These are phyloP conservation scores for Jackrogersella minutella DNA, from an alignment of 495 filamentous ascomycete genomes.

Conservation along the genomic window DNA sequence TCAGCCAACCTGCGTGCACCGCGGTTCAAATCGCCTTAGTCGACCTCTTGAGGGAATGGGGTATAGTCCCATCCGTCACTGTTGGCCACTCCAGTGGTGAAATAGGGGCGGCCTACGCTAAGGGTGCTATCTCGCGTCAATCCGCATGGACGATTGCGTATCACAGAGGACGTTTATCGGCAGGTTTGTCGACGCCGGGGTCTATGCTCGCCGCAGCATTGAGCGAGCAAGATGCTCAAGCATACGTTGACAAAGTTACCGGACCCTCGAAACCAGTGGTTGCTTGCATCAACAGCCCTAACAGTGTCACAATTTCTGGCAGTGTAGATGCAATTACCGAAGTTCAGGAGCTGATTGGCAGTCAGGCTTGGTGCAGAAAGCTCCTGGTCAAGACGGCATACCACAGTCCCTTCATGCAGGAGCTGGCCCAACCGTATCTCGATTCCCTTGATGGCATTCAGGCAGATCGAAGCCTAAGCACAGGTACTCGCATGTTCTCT, in stretches of 20 bases:
- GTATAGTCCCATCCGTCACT: slow-evolving; percentile 54
- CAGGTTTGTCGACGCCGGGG: slow-evolving; percentile 38
- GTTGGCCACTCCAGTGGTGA: slow-evolving; percentile 70
- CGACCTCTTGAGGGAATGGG: slow-evolving; percentile 58
- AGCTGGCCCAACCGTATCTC: slow-evolving; percentile 49
- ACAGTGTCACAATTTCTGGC: slow-evolving; percentile 57
- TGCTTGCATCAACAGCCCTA: slow-evolving; percentile 60
- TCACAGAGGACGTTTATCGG: slow-evolving; percentile 46
- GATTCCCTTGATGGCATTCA: slow-evolving; percentile 33
- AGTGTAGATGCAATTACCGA: slow-evolving; percentile 47
- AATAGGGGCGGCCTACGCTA: slow-evolving; percentile 60
- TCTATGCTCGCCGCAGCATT: slow-evolving; percentile 57
- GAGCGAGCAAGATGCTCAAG: slow-evolving; percentile 32
- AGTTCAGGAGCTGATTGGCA: slow-evolving; percentile 32
- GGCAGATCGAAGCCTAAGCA: slow-evolving; percentile 10
- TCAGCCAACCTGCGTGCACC: slow-evolving; percentile 54
- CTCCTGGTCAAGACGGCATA: slow-evolving; percentile 53
- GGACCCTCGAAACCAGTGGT: slow-evolving; percentile 40
- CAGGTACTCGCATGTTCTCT: slow-evolving; percentile 49
- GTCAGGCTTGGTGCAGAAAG: slow-evolving; percentile 48
- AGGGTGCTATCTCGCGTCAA: slow-evolving; percentile 51
- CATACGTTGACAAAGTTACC: slow-evolving; percentile 43
- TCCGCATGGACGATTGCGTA: slow-evolving; percentile 61
- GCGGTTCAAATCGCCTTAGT: slow-evolving; percentile 63
- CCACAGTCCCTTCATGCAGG: slow-evolving; percentile 55